Evolutionary conservation across 208 protist species (phyloP).

Genomic region (Novymonas esmeraldas): DNA sequence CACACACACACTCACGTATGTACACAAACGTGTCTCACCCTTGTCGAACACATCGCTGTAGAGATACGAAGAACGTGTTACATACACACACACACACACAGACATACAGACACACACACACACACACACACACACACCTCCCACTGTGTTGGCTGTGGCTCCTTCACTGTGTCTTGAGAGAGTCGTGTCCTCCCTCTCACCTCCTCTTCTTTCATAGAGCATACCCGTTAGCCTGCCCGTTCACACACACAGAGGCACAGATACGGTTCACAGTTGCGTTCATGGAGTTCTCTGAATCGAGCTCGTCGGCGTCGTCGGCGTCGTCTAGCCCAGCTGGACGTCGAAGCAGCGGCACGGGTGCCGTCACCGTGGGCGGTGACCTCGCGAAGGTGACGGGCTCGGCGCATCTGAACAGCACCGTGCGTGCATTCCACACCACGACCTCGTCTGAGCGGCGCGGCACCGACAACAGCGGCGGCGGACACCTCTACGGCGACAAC

Average conservation of each 20-base stretch:
- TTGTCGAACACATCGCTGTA: too few species aligned
- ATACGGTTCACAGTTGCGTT: background rate
- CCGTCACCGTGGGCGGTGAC: too few species aligned
- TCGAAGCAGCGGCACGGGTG: too few species aligned
- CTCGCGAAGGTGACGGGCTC: background rate
- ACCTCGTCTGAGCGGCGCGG: slow-evolving; percentile 4
- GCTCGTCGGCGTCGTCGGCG: slow-evolving; percentile 1
- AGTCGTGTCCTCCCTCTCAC: background rate
- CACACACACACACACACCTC: background rate
- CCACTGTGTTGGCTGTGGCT: background rate
- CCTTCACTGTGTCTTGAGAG: background rate
- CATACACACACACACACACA: background rate
- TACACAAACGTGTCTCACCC: background rate
- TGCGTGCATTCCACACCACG: slow-evolving; percentile 9
- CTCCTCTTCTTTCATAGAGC: slow-evolving; percentile 2
- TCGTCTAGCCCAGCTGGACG: background rate
- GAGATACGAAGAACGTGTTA: background rate
- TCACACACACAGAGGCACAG: too few species aligned
- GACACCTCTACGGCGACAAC: background rate
- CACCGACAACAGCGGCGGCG: background rate
- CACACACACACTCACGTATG: background rate
- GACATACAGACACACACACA: background rate
- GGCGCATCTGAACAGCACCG: slow-evolving; percentile 9
- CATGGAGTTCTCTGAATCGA: slow-evolving; percentile 13
- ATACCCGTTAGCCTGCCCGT: background rate